phyloP scores from a whole-genome alignment of 139 green algal genomes.

The Asterochloris sp. region DNA sequence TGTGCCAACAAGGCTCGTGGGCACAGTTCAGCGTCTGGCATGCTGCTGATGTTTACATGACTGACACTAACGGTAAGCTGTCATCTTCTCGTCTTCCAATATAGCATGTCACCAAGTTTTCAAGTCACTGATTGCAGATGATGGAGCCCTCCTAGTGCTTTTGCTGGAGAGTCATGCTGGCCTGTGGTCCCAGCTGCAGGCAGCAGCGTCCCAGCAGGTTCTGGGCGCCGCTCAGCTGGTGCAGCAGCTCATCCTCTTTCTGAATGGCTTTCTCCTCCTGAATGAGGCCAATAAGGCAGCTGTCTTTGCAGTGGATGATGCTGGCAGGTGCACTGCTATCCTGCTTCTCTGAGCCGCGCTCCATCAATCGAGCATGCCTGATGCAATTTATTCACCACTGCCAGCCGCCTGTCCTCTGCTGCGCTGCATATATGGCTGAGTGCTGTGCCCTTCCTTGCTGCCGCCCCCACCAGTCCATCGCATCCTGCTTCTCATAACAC shows the following conservation, averaged over 20 bases:
- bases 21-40: no score
- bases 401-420: background rate
- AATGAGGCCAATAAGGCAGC: constrained; percentile 39
- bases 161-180: constrained; percentile 12
- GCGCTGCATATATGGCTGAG: background rate
- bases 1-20: no score
- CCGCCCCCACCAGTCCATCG: background rate
- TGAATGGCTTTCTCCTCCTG: constrained; percentile 31
- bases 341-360: background rate
- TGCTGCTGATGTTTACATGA: no score
- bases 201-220: background rate
- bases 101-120: no score
- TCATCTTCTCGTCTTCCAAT: no score
- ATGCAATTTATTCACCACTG: background rate
- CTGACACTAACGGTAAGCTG: no score
- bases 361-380: background rate
- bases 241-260: constrained; percentile 35
- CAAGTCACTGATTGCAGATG: constrained; percentile 7
- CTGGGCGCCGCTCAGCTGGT: background rate
- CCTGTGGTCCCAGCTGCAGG: constrained; percentile 13
- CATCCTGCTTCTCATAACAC: background rate
- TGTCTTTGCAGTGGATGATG: constrained; percentile 24
- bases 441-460: background rate
- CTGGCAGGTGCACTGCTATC: constrained; percentile 2
- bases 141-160: constrained; percentile 21